Evolutionary conservation across 257 asterid genomes (phyloP), one percentile per base, ranked within the genome.

Genomic region (Plantago major): DNA sequence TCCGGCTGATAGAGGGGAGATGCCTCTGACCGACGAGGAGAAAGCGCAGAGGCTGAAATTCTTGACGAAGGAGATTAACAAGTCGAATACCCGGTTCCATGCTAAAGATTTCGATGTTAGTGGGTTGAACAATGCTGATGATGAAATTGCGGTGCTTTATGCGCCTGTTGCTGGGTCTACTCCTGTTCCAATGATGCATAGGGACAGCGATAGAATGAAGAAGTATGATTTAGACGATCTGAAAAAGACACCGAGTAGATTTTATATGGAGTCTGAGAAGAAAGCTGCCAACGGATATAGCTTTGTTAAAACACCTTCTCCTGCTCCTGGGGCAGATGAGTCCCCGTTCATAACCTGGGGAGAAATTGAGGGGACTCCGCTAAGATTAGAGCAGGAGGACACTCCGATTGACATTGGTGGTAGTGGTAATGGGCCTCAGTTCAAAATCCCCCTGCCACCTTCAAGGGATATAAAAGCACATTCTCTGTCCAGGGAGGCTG

Each of bases 331-430:
- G 71, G 78, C 67, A 40, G 96, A 92, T 40, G 97, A 77, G 67
- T 92, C 99, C 0, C 99, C 97, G 0, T 81, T 92, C 60, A 83
- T 89, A 51, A 92, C 99, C 0, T 92, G 99, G 99, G 97, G 99
- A 52, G 99, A 92, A 65, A 92, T 92, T 63, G 99, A 92, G 67
- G 99, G 97, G 47, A 92, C 96, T 0, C 99, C 99, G 0, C 33
- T 92, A 69, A 81, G 99, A 74, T 74, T 92, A 84, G 99, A 92
- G 69, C 56, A 84, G 12, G 99, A 92, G 81, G 99, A 89, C 46
- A 89, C 96, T 0, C 99, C 99, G 0, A 70, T 89, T 49, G 97
- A 87, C 71, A 92, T 92, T 18, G 97, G 99, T 7, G 97, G 98
- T 26, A 79, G 81, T 56, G 95, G 93, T 18, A 70, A 73, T 50